A percentile compares a stretch with the other conserved stretches of the same genome.
Evolutionary conservation across 345 rosid genomes (phyloP).

Genomic region (Fremontodendron californicum): DNA sequence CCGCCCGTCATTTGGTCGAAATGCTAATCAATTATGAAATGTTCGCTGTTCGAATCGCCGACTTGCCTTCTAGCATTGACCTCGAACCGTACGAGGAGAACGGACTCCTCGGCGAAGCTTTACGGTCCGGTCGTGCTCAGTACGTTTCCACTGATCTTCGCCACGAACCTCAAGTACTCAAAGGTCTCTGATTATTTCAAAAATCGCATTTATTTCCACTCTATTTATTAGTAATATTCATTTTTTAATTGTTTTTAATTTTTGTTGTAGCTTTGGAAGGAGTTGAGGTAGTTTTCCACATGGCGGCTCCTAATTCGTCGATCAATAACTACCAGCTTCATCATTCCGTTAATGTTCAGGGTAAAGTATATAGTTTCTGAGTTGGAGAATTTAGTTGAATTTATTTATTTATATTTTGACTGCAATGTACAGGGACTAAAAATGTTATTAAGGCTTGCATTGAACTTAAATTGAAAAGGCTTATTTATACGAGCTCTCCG

Average conservation of each 20-base stretch:
- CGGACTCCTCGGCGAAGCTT: slow-evolving; percentile 62
- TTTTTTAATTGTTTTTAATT: neutral
- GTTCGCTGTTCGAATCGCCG: slow-evolving; percentile 65
- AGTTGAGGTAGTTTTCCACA: slow-evolving; percentile 78
- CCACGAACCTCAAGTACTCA: slow-evolving; percentile 54
- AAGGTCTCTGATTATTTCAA: slow-evolving; percentile 35
- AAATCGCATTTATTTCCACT: neutral
- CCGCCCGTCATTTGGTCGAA: slow-evolving; percentile 79
- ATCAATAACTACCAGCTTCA: slow-evolving; percentile 73
- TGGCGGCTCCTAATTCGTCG: slow-evolving; percentile 96
- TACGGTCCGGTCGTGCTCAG: slow-evolving; percentile 54
- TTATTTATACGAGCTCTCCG: slow-evolving; percentile 91
- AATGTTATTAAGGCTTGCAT: slow-evolving; percentile 77
- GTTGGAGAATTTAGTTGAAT: neutral
- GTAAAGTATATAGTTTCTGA: slow-evolving; percentile 21
- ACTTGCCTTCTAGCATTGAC: slow-evolving; percentile 51
- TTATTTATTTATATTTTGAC: neutral
- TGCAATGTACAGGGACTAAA: slow-evolving; percentile 50
- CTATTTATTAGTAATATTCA: neutral
- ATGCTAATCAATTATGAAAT: slow-evolving; percentile 52
- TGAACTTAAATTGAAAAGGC: slow-evolving; percentile 71
- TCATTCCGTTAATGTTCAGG: slow-evolving; percentile 77
- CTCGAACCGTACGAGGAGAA: slow-evolving; percentile 53
- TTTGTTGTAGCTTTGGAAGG: slow-evolving; percentile 56
- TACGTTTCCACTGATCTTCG: slow-evolving; percentile 72